A percentile compares a stretch with the other conserved stretches of the same genome.
These are phyloP conservation scores for Xylariaceae sp. DNA, from an alignment of 2,329 filamentous ascomycete genomes.

Conservation along the genomic window DNA sequence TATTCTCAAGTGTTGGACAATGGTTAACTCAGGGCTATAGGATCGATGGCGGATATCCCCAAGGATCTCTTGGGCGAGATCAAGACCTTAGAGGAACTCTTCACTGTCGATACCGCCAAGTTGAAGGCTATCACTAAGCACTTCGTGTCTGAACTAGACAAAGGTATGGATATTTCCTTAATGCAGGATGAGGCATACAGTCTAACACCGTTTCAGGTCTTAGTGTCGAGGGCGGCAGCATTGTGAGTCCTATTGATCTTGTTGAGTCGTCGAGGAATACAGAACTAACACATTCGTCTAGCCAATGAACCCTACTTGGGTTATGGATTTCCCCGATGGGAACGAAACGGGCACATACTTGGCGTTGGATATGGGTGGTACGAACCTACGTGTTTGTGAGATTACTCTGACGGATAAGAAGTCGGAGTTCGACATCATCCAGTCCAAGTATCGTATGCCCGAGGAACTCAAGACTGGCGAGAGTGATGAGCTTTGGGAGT, in stretches of 20 bases:
- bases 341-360: constrained; percentile 83
- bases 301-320: constrained; percentile 99
- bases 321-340: constrained; percentile 83
- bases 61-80: constrained; percentile 79
- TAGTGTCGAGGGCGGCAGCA: constrained; percentile 82
- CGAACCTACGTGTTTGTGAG: constrained; percentile 91
- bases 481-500: constrained; percentile 86
- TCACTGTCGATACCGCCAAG: constrained; percentile 72
- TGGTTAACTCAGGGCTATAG: constrained; percentile 38
- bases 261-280: constrained; percentile 1
- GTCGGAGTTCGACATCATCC: constrained; percentile 89
- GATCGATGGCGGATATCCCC: constrained; percentile 87
- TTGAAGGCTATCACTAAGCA: constrained; percentile 88
- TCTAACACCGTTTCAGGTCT: constrained; percentile 52
- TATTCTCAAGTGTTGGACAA: not conserved
- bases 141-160: constrained; percentile 82
- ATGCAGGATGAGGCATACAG: not conserved
- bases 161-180: constrained; percentile 49
- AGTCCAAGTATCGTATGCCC: constrained; percentile 94
- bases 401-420: constrained; percentile 83
- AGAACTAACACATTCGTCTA: constrained; percentile 30
- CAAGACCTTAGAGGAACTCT: constrained; percentile 75
- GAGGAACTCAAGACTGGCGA: constrained; percentile 85
- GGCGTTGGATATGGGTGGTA: constrained; percentile 93
- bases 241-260: constrained; percentile 55